Percentiles rank a stretch among this genome's conserved stretches.
Evolutionary conservation across 352 stramenopile species (phyloP).

Genomic region (Elongisporangium undulatum): DNA sequence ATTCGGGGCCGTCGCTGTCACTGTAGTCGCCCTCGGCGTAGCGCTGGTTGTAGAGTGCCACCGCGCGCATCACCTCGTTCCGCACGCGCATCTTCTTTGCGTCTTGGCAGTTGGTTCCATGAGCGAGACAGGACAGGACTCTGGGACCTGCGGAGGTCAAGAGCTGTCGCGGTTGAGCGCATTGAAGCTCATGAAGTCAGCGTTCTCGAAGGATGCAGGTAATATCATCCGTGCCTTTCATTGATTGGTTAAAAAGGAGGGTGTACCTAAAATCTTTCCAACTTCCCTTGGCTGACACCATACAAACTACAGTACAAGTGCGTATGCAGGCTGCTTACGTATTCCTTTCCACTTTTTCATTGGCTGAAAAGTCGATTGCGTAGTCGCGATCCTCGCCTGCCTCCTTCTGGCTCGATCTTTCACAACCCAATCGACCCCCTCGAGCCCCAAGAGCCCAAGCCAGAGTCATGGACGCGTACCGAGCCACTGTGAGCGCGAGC

Average conservation of each 20-base stretch:
- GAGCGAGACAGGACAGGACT: too few species aligned
- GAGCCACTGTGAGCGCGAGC: slow-evolving; percentile 27
- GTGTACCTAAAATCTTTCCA: too few species aligned
- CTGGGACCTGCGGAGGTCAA: too few species aligned
- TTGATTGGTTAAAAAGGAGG: not conserved
- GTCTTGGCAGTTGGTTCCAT: too few species aligned
- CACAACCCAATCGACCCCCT: not conserved
- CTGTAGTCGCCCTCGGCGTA: too few species aligned
- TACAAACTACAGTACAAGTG: not conserved
- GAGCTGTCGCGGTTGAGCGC: too few species aligned
- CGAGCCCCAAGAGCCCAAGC: not conserved
- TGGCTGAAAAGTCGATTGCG: not conserved
- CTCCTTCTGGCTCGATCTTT: not conserved
- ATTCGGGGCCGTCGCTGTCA: not conserved
- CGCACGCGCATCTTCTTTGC: too few species aligned
- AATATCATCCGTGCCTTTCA: too few species aligned
- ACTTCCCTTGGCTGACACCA: not conserved
- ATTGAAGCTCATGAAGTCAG: too few species aligned
- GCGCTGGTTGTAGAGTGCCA: too few species aligned
- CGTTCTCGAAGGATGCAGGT: too few species aligned
- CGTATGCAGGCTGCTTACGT: not conserved
- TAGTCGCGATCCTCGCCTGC: not conserved
- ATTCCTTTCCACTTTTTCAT: not conserved
- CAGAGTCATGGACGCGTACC: slow-evolving; percentile 51
- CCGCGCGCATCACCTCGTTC: too few species aligned